A percentile compares a stretch with the other conserved stretches of the same genome.
Evolutionary conservation across 768 basidiomycete genomes (phyloP).

Genomic region (Xanthoconium purpureum): DNA sequence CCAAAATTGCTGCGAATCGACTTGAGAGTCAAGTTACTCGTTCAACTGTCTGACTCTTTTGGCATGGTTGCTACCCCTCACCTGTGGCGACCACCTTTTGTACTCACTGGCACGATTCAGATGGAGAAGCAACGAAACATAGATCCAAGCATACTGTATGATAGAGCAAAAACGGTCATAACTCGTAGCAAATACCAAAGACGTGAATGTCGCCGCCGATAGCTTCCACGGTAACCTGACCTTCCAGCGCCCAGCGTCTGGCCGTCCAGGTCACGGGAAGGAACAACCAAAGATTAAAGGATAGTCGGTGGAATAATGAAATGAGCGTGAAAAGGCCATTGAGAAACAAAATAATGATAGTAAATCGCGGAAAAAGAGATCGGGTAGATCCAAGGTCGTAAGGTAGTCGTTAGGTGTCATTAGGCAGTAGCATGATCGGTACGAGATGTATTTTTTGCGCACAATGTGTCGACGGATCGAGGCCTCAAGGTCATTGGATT

Average conservation of each 20-base stretch:
- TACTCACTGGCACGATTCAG: neutral
- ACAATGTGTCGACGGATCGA: neutral
- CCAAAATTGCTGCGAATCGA: too few relatives aligned
- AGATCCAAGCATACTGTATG: slow-evolving; percentile 23
- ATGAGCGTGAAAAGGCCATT: neutral
- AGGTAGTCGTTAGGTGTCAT: slow-evolving; percentile 21
- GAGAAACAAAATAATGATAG: slow-evolving; percentile 29
- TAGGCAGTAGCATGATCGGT: neutral
- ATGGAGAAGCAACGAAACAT: slow-evolving; percentile 4
- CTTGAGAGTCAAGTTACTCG: too few relatives aligned
- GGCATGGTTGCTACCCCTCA: too few relatives aligned
- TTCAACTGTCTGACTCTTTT: too few relatives aligned
- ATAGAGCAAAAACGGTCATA: slow-evolving; percentile 4
- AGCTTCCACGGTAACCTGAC: neutral
- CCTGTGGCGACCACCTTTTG: too few relatives aligned
- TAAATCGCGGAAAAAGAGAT: slow-evolving; percentile 3
- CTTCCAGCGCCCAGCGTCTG: neutral
- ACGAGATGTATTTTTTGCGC: neutral
- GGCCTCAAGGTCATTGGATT: neutral
- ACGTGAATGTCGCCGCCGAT: neutral
- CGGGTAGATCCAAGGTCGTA: slow-evolving; percentile 12
- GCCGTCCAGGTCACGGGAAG: neutral
- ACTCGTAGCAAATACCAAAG: neutral
- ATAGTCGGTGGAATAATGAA: neutral
- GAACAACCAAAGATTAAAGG: neutral